Percentiles rank a stretch among this genome's conserved stretches.
phyloP scores from a whole-genome alignment of 176 grass and related monocot species.

The Oryza officinalis region DNA sequence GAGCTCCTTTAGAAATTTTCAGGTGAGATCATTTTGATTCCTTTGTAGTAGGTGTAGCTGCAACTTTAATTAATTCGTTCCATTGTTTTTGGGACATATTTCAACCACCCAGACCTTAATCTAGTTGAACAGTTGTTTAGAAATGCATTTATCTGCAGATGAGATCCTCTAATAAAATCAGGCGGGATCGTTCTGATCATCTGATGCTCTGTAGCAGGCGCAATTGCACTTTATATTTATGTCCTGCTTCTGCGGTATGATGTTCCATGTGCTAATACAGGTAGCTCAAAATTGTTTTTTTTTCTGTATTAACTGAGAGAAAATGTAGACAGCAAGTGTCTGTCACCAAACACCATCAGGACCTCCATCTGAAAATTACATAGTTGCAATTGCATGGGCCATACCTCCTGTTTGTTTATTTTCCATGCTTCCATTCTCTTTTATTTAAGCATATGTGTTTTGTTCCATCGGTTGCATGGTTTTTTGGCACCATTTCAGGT shows the following conservation, averaged over 20 bases:
- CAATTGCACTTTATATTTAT: neutral
- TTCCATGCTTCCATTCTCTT: neutral
- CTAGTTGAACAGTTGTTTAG: no score
- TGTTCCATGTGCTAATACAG: neutral
- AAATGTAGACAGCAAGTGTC: neutral
- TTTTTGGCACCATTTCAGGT: neutral
- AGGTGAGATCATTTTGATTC: neutral
- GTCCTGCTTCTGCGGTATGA: neutral
- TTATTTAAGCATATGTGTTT: neutral
- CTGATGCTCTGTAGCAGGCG: no score
- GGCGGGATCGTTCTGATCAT: no score
- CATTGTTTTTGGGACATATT: neutral
- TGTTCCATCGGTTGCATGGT: neutral
- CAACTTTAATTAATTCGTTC: neutral
- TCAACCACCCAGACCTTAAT: neutral
- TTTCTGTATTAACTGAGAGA: neutral
- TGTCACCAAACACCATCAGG: neutral
- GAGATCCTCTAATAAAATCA: neutral
- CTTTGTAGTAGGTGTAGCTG: neutral
- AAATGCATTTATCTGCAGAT: no score
- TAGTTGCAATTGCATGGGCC: neutral
- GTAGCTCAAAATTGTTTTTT: neutral
- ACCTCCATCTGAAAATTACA: neutral
- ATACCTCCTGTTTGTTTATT: neutral
- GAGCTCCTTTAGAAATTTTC: neutral